phyloP scores from a whole-genome alignment of 345 rosid species.

The Dipteronia sinensis region DNA sequence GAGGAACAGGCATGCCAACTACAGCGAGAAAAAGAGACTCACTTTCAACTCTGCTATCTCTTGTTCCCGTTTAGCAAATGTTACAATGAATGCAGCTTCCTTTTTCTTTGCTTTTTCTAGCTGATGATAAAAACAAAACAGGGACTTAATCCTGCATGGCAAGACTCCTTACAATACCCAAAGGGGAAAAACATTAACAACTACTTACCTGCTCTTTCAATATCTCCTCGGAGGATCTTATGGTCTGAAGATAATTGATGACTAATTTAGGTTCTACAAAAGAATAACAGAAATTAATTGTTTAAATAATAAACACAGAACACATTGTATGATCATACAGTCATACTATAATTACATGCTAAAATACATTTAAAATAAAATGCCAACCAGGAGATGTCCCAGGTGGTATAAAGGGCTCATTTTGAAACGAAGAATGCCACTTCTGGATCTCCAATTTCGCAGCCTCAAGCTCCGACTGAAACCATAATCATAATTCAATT shows the following conservation, averaged over 20 bases:
- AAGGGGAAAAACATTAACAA: constrained; percentile 20
- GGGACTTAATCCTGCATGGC: constrained; percentile 20
- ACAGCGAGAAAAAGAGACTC: not conserved
- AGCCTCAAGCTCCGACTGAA: constrained; percentile 73
- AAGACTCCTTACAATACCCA: constrained; percentile 6
- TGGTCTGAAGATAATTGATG: constrained; percentile 70
- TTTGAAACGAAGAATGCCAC: constrained; percentile 88
- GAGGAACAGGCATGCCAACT: not conserved
- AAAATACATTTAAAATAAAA: constrained; percentile 7
- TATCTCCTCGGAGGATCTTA: constrained; percentile 81
- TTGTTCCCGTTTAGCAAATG: constrained; percentile 92
- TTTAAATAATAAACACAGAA: constrained; percentile 3
- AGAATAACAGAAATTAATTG: constrained; percentile 22
- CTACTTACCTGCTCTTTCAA: constrained; percentile 78
- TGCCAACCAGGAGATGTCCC: constrained; percentile 81
- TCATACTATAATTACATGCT: constrained; percentile 10
- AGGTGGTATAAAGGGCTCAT: constrained; percentile 60
- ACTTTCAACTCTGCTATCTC: constrained; percentile 95
- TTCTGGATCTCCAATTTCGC: constrained; percentile 75
- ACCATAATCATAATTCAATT: constrained; percentile 12
- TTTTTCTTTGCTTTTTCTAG: constrained; percentile 92
- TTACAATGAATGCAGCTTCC: constrained; percentile 96
- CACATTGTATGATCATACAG: constrained; percentile 12
- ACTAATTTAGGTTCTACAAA: constrained; percentile 73
- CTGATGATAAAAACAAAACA: constrained; percentile 46